phyloP scores from a whole-genome alignment of 2,329 filamentous ascomycete species.

The Cytospora piceicola region DNA sequence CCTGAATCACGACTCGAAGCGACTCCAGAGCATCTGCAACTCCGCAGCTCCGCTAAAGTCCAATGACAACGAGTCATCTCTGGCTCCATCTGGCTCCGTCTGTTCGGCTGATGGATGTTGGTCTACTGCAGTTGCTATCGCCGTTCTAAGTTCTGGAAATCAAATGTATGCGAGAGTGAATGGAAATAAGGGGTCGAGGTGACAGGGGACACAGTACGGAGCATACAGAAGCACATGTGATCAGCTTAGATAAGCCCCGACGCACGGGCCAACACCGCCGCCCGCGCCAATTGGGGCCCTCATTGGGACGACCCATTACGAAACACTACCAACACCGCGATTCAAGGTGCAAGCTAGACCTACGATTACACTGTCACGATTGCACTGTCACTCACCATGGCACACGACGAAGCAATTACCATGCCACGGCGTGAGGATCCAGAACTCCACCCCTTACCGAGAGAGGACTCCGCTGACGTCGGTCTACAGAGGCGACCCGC shows the following conservation, averaged over 20 bases:
- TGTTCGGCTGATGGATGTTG: not conserved
- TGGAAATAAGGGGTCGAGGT: not conserved
- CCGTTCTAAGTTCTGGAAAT: no score
- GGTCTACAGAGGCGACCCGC: slow-evolving; percentile 70
- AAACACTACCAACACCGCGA: slow-evolving; percentile 29
- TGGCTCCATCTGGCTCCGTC: no score
- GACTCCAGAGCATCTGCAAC: not conserved
- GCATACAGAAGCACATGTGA: not conserved
- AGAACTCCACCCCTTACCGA: not conserved
- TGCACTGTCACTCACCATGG: slow-evolving; percentile 30
- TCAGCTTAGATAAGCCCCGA: not conserved
- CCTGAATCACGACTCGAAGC: not conserved
- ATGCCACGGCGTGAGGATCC: slow-evolving; percentile 27
- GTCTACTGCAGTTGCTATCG: not conserved
- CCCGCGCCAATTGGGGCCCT: slow-evolving; percentile 20
- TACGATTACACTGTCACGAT: slow-evolving; percentile 34
- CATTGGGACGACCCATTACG: slow-evolving; percentile 9
- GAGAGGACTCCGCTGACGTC: slow-evolving; percentile 14
- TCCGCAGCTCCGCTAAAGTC: no score
- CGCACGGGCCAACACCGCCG: slow-evolving; percentile 6
- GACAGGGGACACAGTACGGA: not conserved
- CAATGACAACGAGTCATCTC: not conserved
- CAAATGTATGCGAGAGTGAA: not conserved
- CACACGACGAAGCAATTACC: slow-evolving; percentile 28
- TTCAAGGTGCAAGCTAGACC: slow-evolving; percentile 34